Evolutionary conservation across 2,329 filamentous ascomycete species (phyloP), one percentile per base, ranked within the genome.

Genomic region (Paracorniculantispora psalliotae): DNA sequence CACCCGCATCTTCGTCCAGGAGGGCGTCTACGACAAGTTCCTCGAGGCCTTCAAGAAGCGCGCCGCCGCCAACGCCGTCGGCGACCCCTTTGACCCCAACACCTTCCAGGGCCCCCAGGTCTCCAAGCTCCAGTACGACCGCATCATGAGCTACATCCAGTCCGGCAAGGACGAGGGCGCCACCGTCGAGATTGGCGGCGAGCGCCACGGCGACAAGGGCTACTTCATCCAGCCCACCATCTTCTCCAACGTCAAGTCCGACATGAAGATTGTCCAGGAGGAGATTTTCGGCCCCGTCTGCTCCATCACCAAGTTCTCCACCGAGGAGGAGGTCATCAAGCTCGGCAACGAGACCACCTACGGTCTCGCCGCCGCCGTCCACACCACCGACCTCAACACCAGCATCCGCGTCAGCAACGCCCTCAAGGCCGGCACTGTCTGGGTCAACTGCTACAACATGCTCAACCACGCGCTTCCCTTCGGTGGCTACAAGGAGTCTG

Each of bases 161-260:
- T 77, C 81, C 63, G 81, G 81, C 61, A 81, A 80, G 73, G 73
- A 78, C 61, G 77, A 79, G 65, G 81, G 81, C 48, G 81, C 81
- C 61, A 80, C 69, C 7, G 70, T 92, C 64, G 85, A 87, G 71
- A 86, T 63, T 19, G 68, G 68, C 25, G 69, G 68, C 17, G 61
- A 63, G 30, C 64, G 68, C 68, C 86, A 86, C 75, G 89, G 89
- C 63, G 72, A 79, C 70, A 85, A 90, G 80, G 89, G 89, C 61
- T 93, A 88, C 82, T 93, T 92, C 81, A 92, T 93, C 75, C 78
- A 92, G 80, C 90, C 90, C 37, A 93, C 90, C 69, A 90, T 93
- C 77, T 93, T 94, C 81, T 85, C 82, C 74, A 85, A 90, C 70
- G 90, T 92, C 65, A 83, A 78, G 57, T 78, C 85, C 65, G 83